These are phyloP conservation scores for Albifimbria verrucaria DNA, from an alignment of 2,329 filamentous ascomycete genomes.

Conservation along the genomic window DNA sequence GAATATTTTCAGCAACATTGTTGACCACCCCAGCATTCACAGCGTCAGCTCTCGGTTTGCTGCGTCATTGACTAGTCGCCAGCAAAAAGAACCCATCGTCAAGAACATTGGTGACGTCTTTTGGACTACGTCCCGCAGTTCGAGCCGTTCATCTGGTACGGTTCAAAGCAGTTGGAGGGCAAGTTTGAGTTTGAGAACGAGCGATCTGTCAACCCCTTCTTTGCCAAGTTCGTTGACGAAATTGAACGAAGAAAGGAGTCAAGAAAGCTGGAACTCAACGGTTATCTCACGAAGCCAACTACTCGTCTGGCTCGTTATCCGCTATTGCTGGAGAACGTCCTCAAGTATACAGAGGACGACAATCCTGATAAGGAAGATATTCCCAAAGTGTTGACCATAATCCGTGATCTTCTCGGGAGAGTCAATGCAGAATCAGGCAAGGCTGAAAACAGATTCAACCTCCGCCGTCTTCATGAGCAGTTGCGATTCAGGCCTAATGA, in stretches of 20 bases:
- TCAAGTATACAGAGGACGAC: conserved; percentile 86
- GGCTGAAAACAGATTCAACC: conserved; percentile 95
- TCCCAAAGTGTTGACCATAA: conserved; percentile 81
- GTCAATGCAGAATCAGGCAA: conserved; percentile 96
- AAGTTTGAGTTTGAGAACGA: conserved; percentile 99
- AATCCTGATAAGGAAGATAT: conserved; percentile 90
- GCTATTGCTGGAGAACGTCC: conserved; percentile 82
- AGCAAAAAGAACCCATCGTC: conserved; percentile 88
- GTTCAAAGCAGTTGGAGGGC: conserved; percentile 90
- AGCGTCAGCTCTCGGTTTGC: conserved; percentile 86
- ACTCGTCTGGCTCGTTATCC: conserved; percentile 94
- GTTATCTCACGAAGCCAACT: conserved; percentile 95
- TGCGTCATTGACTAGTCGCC: conserved; percentile 80
- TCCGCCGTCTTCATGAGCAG: conserved; percentile 86
- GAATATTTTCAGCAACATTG: conserved; percentile 92
- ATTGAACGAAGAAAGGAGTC: conserved; percentile 96
- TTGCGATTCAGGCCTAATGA: conserved; percentile 88
- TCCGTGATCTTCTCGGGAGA: conserved; percentile 79
- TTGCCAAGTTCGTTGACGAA: conserved; percentile 91
- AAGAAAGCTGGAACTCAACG: conserved; percentile 92
- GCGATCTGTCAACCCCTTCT: conserved; percentile 78
- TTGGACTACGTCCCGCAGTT: conserved; percentile 88
- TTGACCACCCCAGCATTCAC: conserved; percentile 79
- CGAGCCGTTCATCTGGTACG: conserved; percentile 93
- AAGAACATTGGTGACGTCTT: conserved; percentile 92